Conservation (phyloP, 768 basidiomycete genomes). For the Gyrodon lividus region DNA sequence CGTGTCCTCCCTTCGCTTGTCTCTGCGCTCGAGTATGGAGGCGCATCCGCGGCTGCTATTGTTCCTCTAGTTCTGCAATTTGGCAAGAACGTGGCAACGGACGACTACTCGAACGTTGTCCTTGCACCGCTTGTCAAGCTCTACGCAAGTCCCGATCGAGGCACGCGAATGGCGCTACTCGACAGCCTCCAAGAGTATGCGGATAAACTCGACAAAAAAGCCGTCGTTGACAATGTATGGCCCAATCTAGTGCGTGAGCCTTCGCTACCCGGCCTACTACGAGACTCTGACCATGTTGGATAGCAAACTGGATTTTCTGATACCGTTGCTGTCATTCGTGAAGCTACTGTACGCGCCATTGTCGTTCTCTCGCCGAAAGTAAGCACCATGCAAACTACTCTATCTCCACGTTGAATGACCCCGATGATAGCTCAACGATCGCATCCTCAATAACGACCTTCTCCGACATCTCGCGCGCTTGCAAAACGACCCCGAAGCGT, state of each 20-base stretch:
- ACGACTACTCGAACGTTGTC: constrained; percentile 68
- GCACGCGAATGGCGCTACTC: constrained; percentile 89
- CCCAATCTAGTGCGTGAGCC: constrained; percentile 70
- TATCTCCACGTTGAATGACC: constrained; percentile 2
- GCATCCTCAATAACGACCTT: constrained; percentile 94
- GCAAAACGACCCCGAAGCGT: constrained; percentile 90
- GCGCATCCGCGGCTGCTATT: constrained; percentile 71
- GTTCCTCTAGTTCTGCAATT: constrained; percentile 84
- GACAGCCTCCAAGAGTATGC: constrained; percentile 82
- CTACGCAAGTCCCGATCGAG: constrained; percentile 87
- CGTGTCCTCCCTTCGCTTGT: constrained; percentile 87
- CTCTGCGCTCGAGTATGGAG: constrained; percentile 75
- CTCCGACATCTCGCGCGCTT: constrained; percentile 89
- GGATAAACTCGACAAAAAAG: constrained; percentile 84
- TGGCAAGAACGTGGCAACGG: constrained; percentile 64
- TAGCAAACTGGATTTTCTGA: constrained; percentile 97
- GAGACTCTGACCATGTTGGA: neutral
- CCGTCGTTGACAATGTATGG: constrained; percentile 86
- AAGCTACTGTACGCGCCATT: constrained; percentile 90
- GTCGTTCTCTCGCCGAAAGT: constrained; percentile 85
- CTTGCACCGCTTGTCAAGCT: constrained; percentile 80
- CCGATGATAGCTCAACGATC: constrained; percentile 68
- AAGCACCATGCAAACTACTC: neutral
- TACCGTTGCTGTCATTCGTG: constrained; percentile 90
- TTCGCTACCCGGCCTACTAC: neutral